Conservation (phyloP, 2,329 filamentous ascomycete genomes). For the Coniella lustricola region DNA sequence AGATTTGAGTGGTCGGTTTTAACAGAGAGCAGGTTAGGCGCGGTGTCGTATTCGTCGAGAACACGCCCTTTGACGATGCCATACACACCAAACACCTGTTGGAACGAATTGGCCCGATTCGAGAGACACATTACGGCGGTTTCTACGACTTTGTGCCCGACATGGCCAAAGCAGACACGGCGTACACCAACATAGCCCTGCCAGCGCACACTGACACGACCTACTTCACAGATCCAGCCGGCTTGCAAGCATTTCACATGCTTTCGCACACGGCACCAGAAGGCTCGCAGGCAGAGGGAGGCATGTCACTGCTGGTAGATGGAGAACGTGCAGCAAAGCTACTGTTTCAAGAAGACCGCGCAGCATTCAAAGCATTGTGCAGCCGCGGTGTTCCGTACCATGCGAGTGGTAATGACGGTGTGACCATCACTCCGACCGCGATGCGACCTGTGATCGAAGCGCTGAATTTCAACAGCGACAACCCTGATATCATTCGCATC, state of each 20-base stretch:
- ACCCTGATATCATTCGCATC: conserved; percentile 32
- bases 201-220: conserved; percentile 89
- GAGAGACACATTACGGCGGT: conserved; percentile 82
- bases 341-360: conserved; percentile 46
- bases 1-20: neutral
- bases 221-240: conserved; percentile 88
- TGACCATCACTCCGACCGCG: conserved; percentile 67
- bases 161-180: conserved; percentile 79
- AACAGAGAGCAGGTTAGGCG: conserved; percentile 44
- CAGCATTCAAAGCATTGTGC: conserved; percentile 52
- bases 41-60: conserved; percentile 73
- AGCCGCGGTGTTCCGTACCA: conserved; percentile 62
- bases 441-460: conserved; percentile 67
- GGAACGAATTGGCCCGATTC: conserved; percentile 76
- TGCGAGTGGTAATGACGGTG: conserved; percentile 81
- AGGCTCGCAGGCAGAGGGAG: conserved; percentile 45
- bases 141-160: conserved; percentile 81
- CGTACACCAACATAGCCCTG: conserved; percentile 80
- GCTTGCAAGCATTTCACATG: conserved; percentile 87
- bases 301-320: conserved; percentile 76
- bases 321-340: conserved; percentile 66
- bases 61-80: conserved; percentile 57
- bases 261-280: conserved; percentile 61
- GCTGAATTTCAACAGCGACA: conserved; percentile 26
- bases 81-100: conserved; percentile 68